These are phyloP conservation scores for Aspergillus homomorphus DNA, from an alignment of 495 filamentous ascomycete species.

Conservation along the genomic window DNA sequence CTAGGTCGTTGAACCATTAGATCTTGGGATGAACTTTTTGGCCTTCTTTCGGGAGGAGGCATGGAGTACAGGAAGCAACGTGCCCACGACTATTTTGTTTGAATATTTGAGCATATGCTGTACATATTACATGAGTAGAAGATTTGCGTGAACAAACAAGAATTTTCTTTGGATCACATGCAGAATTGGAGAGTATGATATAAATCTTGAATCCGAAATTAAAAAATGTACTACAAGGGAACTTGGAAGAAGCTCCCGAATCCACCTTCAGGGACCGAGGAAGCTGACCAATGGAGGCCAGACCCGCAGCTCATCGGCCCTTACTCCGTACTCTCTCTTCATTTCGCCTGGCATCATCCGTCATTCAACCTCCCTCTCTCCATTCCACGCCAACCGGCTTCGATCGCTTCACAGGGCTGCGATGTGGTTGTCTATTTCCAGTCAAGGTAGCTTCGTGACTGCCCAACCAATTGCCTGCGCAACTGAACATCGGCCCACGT, in stretches of 20 bases:
- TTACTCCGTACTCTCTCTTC: neutral
- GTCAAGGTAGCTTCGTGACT: neutral
- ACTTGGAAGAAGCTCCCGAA: neutral
- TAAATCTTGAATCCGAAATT: neutral
- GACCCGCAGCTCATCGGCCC: neutral
- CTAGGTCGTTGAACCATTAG: neutral
- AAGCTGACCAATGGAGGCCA: neutral
- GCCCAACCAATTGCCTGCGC: neutral
- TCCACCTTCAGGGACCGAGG: neutral
- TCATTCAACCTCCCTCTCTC: neutral
- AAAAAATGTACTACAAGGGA: neutral
- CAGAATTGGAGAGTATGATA: neutral
- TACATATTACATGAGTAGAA: constrained; percentile 1
- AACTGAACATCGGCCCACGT: neutral
- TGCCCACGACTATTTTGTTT: constrained; percentile 5
- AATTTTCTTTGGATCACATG: neutral
- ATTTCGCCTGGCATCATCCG: neutral
- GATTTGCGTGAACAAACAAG: neutral
- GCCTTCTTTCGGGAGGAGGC: neutral
- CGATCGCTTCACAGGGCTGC: neutral
- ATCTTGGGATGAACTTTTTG: neutral
- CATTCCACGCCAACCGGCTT: neutral
- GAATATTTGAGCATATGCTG: neutral
- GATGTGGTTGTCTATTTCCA: neutral
- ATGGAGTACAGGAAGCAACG: constrained; percentile 5